Base-by-base conservation (phyloP, 2,329 filamentous ascomycete genomes). In the Emmonsiellopsis sp. region DNA sequence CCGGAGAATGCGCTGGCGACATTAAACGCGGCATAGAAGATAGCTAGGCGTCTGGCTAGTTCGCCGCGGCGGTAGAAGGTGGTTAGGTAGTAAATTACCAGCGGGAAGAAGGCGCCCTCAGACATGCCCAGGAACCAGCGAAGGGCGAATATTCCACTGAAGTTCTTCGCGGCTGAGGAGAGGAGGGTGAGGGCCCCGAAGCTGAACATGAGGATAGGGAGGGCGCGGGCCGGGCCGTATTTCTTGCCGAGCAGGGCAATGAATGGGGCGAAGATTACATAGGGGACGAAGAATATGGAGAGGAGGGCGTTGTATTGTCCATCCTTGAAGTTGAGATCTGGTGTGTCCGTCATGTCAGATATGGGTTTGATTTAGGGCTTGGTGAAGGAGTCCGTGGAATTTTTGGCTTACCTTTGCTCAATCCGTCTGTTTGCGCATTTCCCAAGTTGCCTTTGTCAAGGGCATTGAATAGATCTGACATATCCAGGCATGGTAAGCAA, bases 21-120 rank as follows among this genome's bases (percentile, higher is more conserved):
- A 62, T 85, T 87, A 26, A 80, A 83, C 0, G 86, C 86, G 0
- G 86, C 87, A 61, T 90, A 91, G 71, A 89, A 89, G 55, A 89
- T 72, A 37, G 85, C 85, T 1, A 89, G 73, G 2, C 86, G 80
- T 7, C 85, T 76, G 5, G 85, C 85, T 2, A 89, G 77, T 65
- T 89, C 86, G 34, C 81, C 82, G 52, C 86, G 79, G 13, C 84
- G 79, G 66, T 89, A 89, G 66, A 89, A 89, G 2, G 77, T 81
- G 1, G 79, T 81, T 50, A 79, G 70, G 57, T 83, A 83, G 66
- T 82, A 83, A 56, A 83, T 82, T 16, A 87, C 84, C 3, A 86
- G 69, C 0, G 85, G 84, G 62, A 87, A 87, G 69, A 87, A 87
- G 2, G 79, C 84, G 1, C 76, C 76, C 63, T 88, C 84, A 0